Conservation (phyloP, 257 asterid genomes). For the Hygrophila difformis region DNA sequence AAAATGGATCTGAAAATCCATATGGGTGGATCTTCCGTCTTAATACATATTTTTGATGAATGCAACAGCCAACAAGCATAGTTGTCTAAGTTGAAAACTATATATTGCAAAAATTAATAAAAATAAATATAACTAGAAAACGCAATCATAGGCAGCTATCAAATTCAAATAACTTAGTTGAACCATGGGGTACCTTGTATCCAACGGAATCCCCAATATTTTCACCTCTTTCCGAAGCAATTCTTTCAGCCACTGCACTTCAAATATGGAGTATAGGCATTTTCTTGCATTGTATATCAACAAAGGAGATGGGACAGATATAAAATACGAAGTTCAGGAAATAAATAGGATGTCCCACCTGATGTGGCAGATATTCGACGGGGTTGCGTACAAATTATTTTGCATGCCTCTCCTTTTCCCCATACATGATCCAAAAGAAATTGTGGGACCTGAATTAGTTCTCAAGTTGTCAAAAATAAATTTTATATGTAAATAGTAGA, state of each 20-base stretch:
- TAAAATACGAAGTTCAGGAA: slow-evolving; percentile 9
- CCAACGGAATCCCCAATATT: slow-evolving; percentile 79
- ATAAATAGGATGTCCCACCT: slow-evolving; percentile 33
- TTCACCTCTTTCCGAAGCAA: slow-evolving; percentile 95
- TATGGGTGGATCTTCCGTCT: too few relatives aligned
- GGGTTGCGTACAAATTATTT: slow-evolving; percentile 90
- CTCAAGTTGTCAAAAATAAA: slow-evolving; percentile 1
- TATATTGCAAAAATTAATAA: too few relatives aligned
- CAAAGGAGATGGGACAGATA: slow-evolving; percentile 8
- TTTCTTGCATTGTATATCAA: slow-evolving; percentile 11
- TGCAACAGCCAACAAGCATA: too few relatives aligned
- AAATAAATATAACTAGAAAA: not conserved
- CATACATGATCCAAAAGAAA: slow-evolving; percentile 80
- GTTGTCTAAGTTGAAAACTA: too few relatives aligned
- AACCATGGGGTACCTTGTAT: slow-evolving; percentile 61
- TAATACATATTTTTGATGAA: too few relatives aligned
- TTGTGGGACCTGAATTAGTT: slow-evolving; percentile 71
- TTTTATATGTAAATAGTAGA: slow-evolving; percentile 1
- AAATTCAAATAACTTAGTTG: too few relatives aligned
- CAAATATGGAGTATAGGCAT: slow-evolving; percentile 17
- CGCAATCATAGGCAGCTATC: not conserved
- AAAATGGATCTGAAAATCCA: too few relatives aligned
- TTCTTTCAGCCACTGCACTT: slow-evolving; percentile 87
- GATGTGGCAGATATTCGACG: slow-evolving; percentile 91
- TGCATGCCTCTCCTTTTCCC: slow-evolving; percentile 76